Percentiles rank a stretch among this genome's conserved stretches.
phyloP scores from a whole-genome alignment of 352 stramenopile species.

The Nothophytophthora sp. region DNA sequence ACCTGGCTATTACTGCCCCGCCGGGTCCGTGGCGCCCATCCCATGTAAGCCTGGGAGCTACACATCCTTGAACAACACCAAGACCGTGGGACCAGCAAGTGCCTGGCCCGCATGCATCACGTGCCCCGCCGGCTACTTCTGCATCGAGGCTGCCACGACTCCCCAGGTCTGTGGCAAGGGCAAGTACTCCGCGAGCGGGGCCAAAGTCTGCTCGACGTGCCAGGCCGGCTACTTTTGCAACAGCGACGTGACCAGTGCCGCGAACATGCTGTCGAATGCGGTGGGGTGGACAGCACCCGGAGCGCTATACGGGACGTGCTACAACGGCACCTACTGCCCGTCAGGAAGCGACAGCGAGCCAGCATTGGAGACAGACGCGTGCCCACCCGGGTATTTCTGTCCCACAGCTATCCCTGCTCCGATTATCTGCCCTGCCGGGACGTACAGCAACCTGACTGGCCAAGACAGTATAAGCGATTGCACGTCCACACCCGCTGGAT shows the following conservation, averaged over 20 bases:
- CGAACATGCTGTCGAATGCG: slow-evolving; percentile 58
- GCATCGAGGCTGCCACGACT: slow-evolving; percentile 53
- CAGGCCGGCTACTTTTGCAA: slow-evolving; percentile 83
- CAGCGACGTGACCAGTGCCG: slow-evolving; percentile 62
- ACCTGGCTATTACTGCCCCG: slow-evolving; percentile 73
- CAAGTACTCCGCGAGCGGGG: slow-evolving; percentile 50
- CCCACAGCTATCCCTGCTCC: slow-evolving; percentile 62
- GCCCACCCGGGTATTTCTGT: slow-evolving; percentile 84
- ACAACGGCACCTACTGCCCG: slow-evolving; percentile 89
- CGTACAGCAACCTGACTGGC: slow-evolving; percentile 82
- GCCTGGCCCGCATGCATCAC: slow-evolving; percentile 63
- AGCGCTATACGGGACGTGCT: slow-evolving; percentile 75
- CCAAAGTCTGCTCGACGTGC: slow-evolving; percentile 59
- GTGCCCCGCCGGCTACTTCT: slow-evolving; percentile 87
- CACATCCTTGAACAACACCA: slow-evolving; percentile 70
- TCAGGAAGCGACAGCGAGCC: slow-evolving; percentile 68
- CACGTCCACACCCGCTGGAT: slow-evolving; percentile 68
- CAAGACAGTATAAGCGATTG: slow-evolving; percentile 77
- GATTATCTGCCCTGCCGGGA: slow-evolving; percentile 82
- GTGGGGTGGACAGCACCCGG: slow-evolving; percentile 58
- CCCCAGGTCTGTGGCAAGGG: slow-evolving; percentile 75
- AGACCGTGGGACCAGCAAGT: slow-evolving; percentile 54
- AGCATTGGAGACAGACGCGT: slow-evolving; percentile 66
- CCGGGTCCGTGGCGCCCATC: slow-evolving; percentile 58
- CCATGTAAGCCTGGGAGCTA: slow-evolving; percentile 80